Evolutionary conservation across 1,284 basidiomycete genomes (phyloP).

Genomic region (Naganishia cerealis): DNA sequence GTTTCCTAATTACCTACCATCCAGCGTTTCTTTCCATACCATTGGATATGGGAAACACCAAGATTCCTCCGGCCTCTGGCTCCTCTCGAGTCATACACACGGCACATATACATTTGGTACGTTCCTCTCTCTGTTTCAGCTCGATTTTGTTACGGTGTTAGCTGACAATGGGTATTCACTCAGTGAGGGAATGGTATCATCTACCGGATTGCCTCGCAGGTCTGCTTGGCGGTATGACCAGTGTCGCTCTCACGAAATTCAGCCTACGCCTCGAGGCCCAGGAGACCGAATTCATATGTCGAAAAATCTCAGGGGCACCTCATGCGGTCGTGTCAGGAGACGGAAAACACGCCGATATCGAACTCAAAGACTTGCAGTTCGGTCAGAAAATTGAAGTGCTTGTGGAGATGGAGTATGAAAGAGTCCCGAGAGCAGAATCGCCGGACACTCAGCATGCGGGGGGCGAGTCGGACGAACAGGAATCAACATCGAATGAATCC

Average conservation of each 20-base stretch:
- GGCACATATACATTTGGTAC: slow-evolving; percentile 78
- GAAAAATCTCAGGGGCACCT: slow-evolving; percentile 83
- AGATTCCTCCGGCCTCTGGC: slow-evolving; percentile 96
- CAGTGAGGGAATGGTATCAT: slow-evolving; percentile 75
- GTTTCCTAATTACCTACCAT: slow-evolving; percentile 4
- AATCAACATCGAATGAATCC: slow-evolving; percentile 40
- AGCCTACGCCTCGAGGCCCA: slow-evolving; percentile 71
- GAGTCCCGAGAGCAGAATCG: background rate
- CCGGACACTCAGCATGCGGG: background rate
- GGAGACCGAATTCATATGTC: slow-evolving; percentile 76
- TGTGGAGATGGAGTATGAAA: slow-evolving; percentile 76
- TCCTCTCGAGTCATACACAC: slow-evolving; percentile 93
- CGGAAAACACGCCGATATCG: slow-evolving; percentile 89
- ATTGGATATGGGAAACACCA: slow-evolving; percentile 95
- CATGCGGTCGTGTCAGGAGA: slow-evolving; percentile 77
- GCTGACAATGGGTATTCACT: background rate
- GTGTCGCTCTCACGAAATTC: slow-evolving; percentile 81
- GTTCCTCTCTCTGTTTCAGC: background rate
- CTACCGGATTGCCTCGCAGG: slow-evolving; percentile 73
- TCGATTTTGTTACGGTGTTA: background rate
- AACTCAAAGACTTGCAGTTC: slow-evolving; percentile 86
- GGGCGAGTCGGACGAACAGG: slow-evolving; percentile 13
- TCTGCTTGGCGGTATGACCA: slow-evolving; percentile 90
- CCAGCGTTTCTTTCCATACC: slow-evolving; percentile 82
- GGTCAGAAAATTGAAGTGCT: slow-evolving; percentile 92